Percentiles rank a stretch among this genome's conserved stretches.
Evolutionary conservation across 352 stramenopile species (phyloP).

Genomic region (Pythium phragmiticola): DNA sequence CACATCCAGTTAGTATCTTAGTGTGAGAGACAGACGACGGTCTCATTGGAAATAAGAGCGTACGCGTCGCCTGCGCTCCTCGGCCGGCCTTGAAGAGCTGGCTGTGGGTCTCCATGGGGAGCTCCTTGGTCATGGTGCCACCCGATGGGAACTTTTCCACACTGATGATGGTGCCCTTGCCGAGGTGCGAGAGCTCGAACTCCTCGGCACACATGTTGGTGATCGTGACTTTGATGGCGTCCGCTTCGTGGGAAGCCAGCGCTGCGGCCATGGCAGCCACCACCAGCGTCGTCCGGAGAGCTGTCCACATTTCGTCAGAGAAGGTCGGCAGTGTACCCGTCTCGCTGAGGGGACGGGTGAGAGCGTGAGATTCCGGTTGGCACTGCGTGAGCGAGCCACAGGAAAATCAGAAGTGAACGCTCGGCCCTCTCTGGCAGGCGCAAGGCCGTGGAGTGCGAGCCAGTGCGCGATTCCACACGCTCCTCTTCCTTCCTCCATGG

Average conservation of each 20-base stretch:
- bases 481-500: no score
- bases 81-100: slow-evolving; percentile 28
- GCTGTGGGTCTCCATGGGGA: slow-evolving; percentile 7
- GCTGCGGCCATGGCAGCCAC: slow-evolving; percentile 4
- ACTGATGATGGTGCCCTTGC: slow-evolving; percentile 6
- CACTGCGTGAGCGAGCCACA: no score
- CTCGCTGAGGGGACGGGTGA: no score
- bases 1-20: no score
- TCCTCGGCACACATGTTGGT: slow-evolving; percentile 26
- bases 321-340: no score
- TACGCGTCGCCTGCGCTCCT: slow-evolving; percentile 26
- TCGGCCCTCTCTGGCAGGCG: no score
- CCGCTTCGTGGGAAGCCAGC: background rate
- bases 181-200: slow-evolving; percentile 26
- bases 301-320: slow-evolving; percentile 14
- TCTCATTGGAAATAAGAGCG: background rate
- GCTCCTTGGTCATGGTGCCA: slow-evolving; percentile 21
- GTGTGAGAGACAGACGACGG: no score
- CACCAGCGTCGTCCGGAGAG: slow-evolving; percentile 7
- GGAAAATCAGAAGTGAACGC: no score
- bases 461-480: no score
- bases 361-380: no score
- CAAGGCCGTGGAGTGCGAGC: no score
- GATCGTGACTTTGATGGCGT: slow-evolving; percentile 20
- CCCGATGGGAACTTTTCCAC: slow-evolving; percentile 18